A percentile compares a stretch with the other conserved stretches of the same genome.
These are phyloP conservation scores for Echinosophora koreensis DNA, from an alignment of 306 rosid genomes.

Conservation along the genomic window DNA sequence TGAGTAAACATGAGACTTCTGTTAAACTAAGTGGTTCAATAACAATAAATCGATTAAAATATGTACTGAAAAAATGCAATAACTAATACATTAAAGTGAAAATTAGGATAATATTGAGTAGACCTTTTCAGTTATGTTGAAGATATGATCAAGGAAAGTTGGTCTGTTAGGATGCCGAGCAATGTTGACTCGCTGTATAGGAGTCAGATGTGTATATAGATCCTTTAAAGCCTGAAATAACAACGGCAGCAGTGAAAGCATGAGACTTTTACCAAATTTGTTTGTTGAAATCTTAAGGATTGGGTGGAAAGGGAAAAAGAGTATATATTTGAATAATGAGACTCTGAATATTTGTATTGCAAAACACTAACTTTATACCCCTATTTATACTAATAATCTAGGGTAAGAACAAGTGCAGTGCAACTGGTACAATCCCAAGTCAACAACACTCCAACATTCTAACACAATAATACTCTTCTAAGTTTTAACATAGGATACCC, in stretches of 20 bases:
- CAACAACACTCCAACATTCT: conserved; percentile 32
- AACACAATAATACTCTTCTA: conserved; percentile 25
- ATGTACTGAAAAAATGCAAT: conserved; percentile 41
- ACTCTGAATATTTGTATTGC: conserved; percentile 5
- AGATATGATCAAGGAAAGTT: conserved; percentile 91
- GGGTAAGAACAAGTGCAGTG: no score
- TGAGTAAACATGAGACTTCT: conserved; percentile 34
- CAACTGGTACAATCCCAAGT: conserved; percentile 19
- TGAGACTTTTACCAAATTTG: conserved; percentile 22
- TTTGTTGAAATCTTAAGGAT: not conserved
- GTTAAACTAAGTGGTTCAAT: conserved; percentile 38
- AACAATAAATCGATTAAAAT: conserved; percentile 34
- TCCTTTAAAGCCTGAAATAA: conserved; percentile 77
- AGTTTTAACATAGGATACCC: conserved; percentile 18
- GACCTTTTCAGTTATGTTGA: conserved; percentile 92
- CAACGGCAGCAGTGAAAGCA: conserved; percentile 40
- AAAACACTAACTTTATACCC: not conserved
- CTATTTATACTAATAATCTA: conserved; percentile 14
- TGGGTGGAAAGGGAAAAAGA: conserved; percentile 23
- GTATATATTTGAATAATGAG: conserved; percentile 18
- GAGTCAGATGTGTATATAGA: conserved; percentile 74
- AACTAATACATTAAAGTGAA: conserved; percentile 5
- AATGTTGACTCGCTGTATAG: conserved; percentile 82
- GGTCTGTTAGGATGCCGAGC: conserved; percentile 99
- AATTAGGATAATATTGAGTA: conserved; percentile 23